Percentiles rank a stretch among this genome's conserved stretches.
These are phyloP conservation scores for Penicillium waksmanii DNA, from an alignment of 495 filamentous ascomycete species.

Conservation along the genomic window DNA sequence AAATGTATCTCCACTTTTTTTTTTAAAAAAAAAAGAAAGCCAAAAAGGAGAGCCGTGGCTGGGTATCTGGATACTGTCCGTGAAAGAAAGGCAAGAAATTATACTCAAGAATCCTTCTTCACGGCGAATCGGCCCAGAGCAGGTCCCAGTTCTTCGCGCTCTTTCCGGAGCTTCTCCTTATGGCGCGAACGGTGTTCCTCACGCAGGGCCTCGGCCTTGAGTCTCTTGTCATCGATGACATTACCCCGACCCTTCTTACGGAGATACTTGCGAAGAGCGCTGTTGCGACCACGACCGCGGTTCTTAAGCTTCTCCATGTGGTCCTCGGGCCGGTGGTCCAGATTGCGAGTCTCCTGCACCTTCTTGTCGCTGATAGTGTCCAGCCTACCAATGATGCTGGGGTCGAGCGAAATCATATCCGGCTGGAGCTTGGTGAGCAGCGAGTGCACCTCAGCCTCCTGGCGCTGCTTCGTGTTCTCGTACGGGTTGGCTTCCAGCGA, in stretches of 20 bases:
- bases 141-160: slow-evolving; percentile 67
- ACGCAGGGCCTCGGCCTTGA: slow-evolving; percentile 68
- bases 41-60: slow-evolving; percentile 1
- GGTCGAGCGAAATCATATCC: slow-evolving; percentile 95
- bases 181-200: slow-evolving; percentile 64
- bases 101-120: slow-evolving; percentile 45
- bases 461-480: slow-evolving; percentile 89
- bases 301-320: slow-evolving; percentile 70
- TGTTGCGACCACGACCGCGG: slow-evolving; percentile 88
- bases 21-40: slow-evolving; percentile 8
- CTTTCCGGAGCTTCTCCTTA: slow-evolving; percentile 64
- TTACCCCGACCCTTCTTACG: slow-evolving; percentile 89
- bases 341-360: slow-evolving; percentile 70
- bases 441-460: slow-evolving; percentile 86
- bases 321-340: slow-evolving; percentile 74
- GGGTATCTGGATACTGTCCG: slow-evolving; percentile 12
- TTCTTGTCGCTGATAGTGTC: slow-evolving; percentile 77
- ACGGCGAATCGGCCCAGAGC: slow-evolving; percentile 69
- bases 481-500: slow-evolving; percentile 94
- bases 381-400: slow-evolving; percentile 84
- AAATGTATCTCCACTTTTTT: slow-evolving; percentile 27
- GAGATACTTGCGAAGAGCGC: slow-evolving; percentile 79
- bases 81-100: slow-evolving; percentile 22
- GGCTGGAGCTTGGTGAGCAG: slow-evolving; percentile 93
- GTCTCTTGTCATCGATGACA: slow-evolving; percentile 84